A percentile compares a stretch with the other conserved stretches of the same genome.
phyloP scores from a whole-genome alignment of 352 stramenopile species.

The Phytophthora macrochlamydospora region DNA sequence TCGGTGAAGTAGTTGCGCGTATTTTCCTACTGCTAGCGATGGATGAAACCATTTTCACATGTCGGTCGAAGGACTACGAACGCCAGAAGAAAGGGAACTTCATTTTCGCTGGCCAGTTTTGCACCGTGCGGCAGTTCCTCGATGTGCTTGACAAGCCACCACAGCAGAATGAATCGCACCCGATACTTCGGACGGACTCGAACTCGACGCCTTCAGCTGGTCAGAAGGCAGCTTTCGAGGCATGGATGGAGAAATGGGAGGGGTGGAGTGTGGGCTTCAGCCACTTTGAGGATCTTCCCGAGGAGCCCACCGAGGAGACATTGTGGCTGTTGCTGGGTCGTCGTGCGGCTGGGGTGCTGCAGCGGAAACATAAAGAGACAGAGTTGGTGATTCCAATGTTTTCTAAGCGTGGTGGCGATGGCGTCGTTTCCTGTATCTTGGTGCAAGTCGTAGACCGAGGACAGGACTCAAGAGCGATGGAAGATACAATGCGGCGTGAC shows the following conservation, averaged over 20 bases:
- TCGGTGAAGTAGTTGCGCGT: slow-evolving; percentile 6
- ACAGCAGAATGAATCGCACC: too few relatives aligned
- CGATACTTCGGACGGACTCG: not conserved
- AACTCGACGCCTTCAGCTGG: not conserved
- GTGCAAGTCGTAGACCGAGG: slow-evolving; percentile 7
- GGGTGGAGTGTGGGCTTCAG: slow-evolving; percentile 28
- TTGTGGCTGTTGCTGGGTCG: slow-evolving; percentile 28
- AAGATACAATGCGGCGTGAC: too few relatives aligned
- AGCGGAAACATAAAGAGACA: slow-evolving; percentile 5
- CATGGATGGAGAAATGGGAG: slow-evolving; percentile 15
- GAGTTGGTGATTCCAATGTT: slow-evolving; percentile 30
- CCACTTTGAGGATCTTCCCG: slow-evolving; percentile 27
- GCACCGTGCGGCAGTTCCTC: slow-evolving; percentile 2
- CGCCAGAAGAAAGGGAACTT: too few relatives aligned
- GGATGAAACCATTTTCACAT: not conserved
- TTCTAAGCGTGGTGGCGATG: not conserved
- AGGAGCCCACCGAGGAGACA: slow-evolving; percentile 1
- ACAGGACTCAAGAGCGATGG: too few relatives aligned
- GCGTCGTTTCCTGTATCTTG: slow-evolving; percentile 22
- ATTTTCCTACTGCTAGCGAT: slow-evolving; percentile 18
- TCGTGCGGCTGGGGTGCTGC: slow-evolving; percentile 18
- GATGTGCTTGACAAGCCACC: not conserved
- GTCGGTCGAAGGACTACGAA: too few relatives aligned
- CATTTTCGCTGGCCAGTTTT: slow-evolving; percentile 12
- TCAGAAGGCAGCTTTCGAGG: not conserved